phyloP scores from a whole-genome alignment of 2,329 filamentous ascomycete species.

The Calonectria pseudoreteaudii region DNA sequence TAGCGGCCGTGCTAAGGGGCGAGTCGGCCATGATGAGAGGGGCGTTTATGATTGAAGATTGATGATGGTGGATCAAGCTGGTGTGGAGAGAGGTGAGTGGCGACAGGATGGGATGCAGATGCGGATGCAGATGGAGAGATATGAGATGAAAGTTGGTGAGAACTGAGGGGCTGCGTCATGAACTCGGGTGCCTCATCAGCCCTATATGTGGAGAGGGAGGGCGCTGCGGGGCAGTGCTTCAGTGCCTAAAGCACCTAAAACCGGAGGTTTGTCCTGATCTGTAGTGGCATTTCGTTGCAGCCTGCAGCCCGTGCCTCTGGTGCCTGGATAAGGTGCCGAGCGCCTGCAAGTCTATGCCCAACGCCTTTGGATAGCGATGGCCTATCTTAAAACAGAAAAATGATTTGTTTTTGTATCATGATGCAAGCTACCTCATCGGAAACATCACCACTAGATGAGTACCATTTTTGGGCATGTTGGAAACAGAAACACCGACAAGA shows the following conservation, averaged over 20 bases:
- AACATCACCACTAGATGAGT: background rate
- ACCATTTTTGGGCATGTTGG: background rate
- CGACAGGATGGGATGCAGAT: background rate
- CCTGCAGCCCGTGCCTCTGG: background rate
- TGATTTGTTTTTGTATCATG: background rate
- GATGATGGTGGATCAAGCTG: conserved; percentile 3
- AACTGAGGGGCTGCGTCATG: conserved; percentile 37
- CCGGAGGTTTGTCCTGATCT: background rate
- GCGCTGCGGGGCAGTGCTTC: conserved; percentile 28
- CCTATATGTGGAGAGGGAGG: conserved; percentile 43
- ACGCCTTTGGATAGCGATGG: background rate
- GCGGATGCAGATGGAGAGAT: conserved; percentile 8
- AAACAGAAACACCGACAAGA: background rate
- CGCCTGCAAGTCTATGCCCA: background rate
- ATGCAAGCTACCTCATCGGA: conserved; percentile 10
- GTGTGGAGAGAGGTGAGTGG: background rate
- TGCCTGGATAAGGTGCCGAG: background rate
- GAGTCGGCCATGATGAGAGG: conserved; percentile 38
- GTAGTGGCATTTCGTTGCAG: background rate
- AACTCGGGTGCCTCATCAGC: conserved; percentile 43
- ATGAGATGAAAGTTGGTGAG: background rate
- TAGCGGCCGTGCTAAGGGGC: conserved; percentile 47
- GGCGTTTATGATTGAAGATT: background rate
- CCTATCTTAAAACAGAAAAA: too few relatives aligned
- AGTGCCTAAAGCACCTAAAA: background rate